Evolutionary conservation across 257 asterid genomes (phyloP).

Genomic region (Solanum chiquidenum): DNA sequence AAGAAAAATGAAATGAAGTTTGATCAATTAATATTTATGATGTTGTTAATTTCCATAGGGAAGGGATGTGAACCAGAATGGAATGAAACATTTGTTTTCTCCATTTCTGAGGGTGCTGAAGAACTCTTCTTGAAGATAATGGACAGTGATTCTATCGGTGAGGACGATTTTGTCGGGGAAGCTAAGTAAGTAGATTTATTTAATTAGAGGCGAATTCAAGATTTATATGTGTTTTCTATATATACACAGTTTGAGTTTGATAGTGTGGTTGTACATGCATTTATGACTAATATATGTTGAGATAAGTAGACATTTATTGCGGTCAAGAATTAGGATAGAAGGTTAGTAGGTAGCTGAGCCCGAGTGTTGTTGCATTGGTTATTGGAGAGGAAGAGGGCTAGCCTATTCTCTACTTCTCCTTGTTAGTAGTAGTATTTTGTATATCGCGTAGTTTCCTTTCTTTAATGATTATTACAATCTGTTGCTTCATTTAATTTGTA

Average conservation of each 20-base stretch:
- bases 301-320: background rate
- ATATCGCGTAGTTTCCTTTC: background rate
- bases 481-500: background rate
- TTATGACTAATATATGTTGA: background rate
- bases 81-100: constrained; percentile 42
- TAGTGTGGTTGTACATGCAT: background rate
- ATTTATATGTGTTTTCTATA: background rate
- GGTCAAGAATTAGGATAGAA: background rate
- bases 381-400: background rate
- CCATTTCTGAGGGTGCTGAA: constrained; percentile 24
- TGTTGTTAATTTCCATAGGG: constrained; percentile 15
- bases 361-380: background rate
- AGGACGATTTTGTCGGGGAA: constrained; percentile 47
- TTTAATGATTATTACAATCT: background rate
- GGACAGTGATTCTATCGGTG: constrained; percentile 36
- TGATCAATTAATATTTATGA: background rate
- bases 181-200: constrained; percentile 17
- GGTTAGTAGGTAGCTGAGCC: background rate
- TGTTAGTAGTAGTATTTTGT: background rate
- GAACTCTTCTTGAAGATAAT: constrained; percentile 35
- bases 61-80: constrained; percentile 49
- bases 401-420: background rate
- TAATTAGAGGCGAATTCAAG: background rate
- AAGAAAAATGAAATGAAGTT: background rate
- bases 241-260: background rate